Conservation (phyloP, 1,284 basidiomycete genomes). For the Melanopsichium pennsylvanicum region DNA sequence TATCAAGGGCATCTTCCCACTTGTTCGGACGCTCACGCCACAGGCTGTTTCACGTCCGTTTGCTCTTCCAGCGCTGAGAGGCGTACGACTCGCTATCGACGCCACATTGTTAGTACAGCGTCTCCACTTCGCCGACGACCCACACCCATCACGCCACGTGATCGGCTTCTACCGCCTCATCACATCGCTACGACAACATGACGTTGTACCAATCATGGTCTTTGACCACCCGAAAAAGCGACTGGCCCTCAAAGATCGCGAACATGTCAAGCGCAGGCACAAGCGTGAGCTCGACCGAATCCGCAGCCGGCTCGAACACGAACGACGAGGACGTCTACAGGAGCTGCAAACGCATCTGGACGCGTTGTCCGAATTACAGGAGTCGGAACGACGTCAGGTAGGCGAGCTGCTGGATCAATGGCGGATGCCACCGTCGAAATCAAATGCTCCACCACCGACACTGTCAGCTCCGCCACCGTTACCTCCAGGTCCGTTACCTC, state of each 20-base stretch:
- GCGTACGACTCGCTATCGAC: conserved; percentile 50
- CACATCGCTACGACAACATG: conserved; percentile 36
- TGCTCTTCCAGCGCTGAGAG: conserved; percentile 28
- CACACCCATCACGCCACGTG: conserved; percentile 49
- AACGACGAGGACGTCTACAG: conserved; percentile 24
- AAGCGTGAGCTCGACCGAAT: conserved; percentile 41
- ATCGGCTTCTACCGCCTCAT: conserved; percentile 56
- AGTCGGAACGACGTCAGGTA: conserved; percentile 28
- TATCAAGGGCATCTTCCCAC: conserved; percentile 53
- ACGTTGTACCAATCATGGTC: conserved; percentile 52
- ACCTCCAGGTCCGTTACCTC: too few relatives aligned
- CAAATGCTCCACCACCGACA: background rate
- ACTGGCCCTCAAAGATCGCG: conserved; percentile 46
- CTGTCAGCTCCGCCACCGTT: too few relatives aligned
- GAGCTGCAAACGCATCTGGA: conserved; percentile 25
- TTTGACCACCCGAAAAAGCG: conserved; percentile 56
- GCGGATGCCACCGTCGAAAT: conserved; percentile 2
- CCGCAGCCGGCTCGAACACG: conserved; percentile 35
- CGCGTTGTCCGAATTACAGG: conserved; percentile 9
- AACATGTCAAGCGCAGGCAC: conserved; percentile 43
- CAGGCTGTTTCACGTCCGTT: conserved; percentile 33
- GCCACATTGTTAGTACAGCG: conserved; percentile 50
- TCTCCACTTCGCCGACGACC: conserved; percentile 51
- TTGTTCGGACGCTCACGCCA: conserved; percentile 27
- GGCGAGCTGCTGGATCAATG: conserved; percentile 33